Conservation (phyloP, 106 monocot species). For the Dendrobium nobile region DNA sequence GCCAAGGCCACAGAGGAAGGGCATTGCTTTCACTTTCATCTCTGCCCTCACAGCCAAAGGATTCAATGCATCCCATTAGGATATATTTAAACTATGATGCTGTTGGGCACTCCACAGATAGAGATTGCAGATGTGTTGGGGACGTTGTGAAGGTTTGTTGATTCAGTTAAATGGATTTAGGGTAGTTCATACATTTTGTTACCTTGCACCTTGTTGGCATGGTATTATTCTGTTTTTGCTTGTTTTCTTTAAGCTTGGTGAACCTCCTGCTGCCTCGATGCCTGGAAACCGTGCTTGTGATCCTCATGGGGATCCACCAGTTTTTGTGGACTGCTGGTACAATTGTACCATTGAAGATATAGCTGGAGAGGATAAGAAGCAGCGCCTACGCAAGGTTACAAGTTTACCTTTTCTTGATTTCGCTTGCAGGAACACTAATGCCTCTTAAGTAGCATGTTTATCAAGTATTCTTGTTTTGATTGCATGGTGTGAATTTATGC, state of each 20-base stretch:
- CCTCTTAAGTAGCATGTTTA: neutral
- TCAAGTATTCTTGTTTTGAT: neutral
- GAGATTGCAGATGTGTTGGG: slow-evolving; percentile 77
- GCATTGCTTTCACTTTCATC: slow-evolving; percentile 49
- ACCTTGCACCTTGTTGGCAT: neutral
- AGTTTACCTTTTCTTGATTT: neutral
- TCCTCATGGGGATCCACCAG: slow-evolving; percentile 79
- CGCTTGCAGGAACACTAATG: neutral
- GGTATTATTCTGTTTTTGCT: neutral
- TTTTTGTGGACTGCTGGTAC: slow-evolving; percentile 91
- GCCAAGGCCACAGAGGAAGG: slow-evolving; percentile 45
- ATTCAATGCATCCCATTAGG: slow-evolving; percentile 70
- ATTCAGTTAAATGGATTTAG: neutral
- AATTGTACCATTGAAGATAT: slow-evolving; percentile 94
- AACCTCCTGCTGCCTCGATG: slow-evolving; percentile 48
- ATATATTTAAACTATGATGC: slow-evolving; percentile 98
- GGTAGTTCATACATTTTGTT: neutral
- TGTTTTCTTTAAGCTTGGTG: slow-evolving; percentile 61
- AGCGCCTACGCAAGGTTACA: slow-evolving; percentile 83
- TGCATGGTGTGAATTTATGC: neutral
- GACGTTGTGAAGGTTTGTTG: slow-evolving; percentile 75
- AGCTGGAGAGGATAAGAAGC: slow-evolving; percentile 78
- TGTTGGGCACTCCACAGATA: slow-evolving; percentile 81
- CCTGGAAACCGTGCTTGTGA: slow-evolving; percentile 52
- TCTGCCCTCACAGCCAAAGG: slow-evolving; percentile 11